Percentiles rank a stretch among this genome's conserved stretches.
Conservation (phyloP, 2,329 filamentous ascomycete genomes). For the Claviceps sp. region DNA sequence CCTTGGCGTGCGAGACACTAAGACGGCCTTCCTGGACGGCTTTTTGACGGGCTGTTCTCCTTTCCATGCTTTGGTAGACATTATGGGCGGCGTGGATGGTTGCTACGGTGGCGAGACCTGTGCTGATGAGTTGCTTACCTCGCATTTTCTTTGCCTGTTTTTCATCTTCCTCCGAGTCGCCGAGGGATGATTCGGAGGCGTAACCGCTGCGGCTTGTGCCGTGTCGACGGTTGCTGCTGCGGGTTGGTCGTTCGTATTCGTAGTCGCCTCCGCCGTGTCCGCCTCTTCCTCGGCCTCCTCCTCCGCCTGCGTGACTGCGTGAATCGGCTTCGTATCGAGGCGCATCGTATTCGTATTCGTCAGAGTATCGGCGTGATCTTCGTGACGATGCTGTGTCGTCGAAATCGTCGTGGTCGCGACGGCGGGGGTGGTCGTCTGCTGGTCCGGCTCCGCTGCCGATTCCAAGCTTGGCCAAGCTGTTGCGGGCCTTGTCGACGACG, state of each 20-base stretch:
- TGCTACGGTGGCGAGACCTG: constrained; percentile 42
- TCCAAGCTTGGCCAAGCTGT: constrained; percentile 47
- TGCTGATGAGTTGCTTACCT: constrained; percentile 48
- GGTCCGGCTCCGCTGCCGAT: constrained; percentile 35
- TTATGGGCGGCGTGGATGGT: constrained; percentile 47
- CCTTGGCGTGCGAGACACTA: constrained; percentile 36
- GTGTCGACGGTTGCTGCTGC: constrained; percentile 25
- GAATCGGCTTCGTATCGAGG: constrained; percentile 19
- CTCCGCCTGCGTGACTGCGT: constrained; percentile 18
- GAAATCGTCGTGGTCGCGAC: constrained; percentile 32
- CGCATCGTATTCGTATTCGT: constrained; percentile 33
- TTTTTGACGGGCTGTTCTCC: constrained; percentile 36
- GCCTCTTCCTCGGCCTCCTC: constrained; percentile 12
- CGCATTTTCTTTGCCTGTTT: constrained; percentile 41
- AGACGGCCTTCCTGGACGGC: constrained; percentile 41
- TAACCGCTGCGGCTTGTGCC: constrained; percentile 27
- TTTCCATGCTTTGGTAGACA: constrained; percentile 46
- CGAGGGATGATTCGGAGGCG: constrained; percentile 39
- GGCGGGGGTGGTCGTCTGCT: constrained; percentile 23
- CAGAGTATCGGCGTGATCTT: constrained; percentile 26
- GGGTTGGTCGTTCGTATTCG: constrained; percentile 31
- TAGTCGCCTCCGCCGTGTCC: constrained; percentile 28
- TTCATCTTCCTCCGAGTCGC: constrained; percentile 44
- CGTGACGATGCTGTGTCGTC: constrained; percentile 25
- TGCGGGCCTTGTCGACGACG: constrained; percentile 49